phyloP scores from a whole-genome alignment of 371 early-diverging fungal genomes.

The Entomophthora muscae region DNA sequence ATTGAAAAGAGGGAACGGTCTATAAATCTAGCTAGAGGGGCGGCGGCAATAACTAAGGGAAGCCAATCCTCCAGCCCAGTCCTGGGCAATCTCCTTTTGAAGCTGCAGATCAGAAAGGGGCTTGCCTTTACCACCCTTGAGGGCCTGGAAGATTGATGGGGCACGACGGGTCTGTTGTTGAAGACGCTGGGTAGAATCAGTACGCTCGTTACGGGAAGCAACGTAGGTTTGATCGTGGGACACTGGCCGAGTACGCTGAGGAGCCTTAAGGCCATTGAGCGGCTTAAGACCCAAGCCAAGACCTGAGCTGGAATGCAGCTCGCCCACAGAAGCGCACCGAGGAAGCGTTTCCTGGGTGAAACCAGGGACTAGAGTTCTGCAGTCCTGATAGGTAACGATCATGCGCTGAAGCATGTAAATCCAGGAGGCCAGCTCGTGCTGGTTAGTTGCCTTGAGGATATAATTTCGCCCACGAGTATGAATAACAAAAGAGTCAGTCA shows the following conservation, averaged over 20 bases:
- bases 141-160: not conserved
- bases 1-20: too few species aligned
- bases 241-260: not conserved
- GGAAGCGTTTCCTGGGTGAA: not conserved
- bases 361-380: not conserved
- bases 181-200: not conserved
- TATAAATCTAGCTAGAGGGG: not conserved
- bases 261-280: too few species aligned
- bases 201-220: not conserved
- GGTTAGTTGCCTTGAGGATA: not conserved
- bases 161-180: not conserved
- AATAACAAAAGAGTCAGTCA: constrained; percentile 7
- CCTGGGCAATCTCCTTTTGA: not conserved
- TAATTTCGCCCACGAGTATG: not conserved
- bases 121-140: not conserved
- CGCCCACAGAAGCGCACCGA: not conserved
- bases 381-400: constrained; percentile 4
- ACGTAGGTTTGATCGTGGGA: not conserved
- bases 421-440: constrained; percentile 4
- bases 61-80: not conserved
- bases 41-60: not conserved
- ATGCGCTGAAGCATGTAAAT: constrained; percentile 8
- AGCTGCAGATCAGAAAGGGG: not conserved
- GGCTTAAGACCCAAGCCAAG: not conserved
- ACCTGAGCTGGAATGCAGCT: not conserved